A percentile compares a stretch with the other conserved stretches of the same genome.
These are phyloP conservation scores for Neonectria sp. DNA, from an alignment of 2,329 filamentous ascomycete genomes.

Conservation along the genomic window DNA sequence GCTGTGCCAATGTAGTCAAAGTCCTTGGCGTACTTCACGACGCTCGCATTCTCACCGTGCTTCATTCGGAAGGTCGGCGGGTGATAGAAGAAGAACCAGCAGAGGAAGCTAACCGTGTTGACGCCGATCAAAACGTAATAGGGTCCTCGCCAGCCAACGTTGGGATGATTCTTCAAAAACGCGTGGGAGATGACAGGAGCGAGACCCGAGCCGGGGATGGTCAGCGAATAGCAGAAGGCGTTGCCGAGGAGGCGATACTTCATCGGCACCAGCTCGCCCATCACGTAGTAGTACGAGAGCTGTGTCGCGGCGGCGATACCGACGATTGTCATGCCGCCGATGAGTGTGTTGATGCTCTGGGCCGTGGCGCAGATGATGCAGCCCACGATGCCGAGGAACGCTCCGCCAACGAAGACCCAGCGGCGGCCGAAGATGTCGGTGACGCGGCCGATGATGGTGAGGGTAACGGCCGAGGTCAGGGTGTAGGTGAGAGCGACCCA, in stretches of 20 bases:
- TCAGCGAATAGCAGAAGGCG: slow-evolving; percentile 51
- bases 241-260: slow-evolving; percentile 52
- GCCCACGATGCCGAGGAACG: slow-evolving; percentile 53
- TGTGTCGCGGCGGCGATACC: slow-evolving; percentile 56
- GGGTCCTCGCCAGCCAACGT: slow-evolving; percentile 47
- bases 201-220: slow-evolving; percentile 49
- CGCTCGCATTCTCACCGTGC: slow-evolving; percentile 44
- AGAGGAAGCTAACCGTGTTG: slow-evolving; percentile 47
- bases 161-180: slow-evolving; percentile 46
- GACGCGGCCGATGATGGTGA: slow-evolving; percentile 47
- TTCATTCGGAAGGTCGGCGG: slow-evolving; percentile 52
- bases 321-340: slow-evolving; percentile 54
- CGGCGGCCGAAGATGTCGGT: slow-evolving; percentile 49
- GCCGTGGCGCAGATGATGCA: slow-evolving; percentile 55
- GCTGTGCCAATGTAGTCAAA: slow-evolving; percentile 52
- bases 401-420: slow-evolving; percentile 48
- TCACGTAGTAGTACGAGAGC: slow-evolving; percentile 54
- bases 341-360: slow-evolving; percentile 53
- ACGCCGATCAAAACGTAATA: slow-evolving; percentile 50
- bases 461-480: slow-evolving; percentile 46
- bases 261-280: slow-evolving; percentile 57
- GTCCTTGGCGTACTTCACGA: slow-evolving; percentile 45
- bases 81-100: slow-evolving; percentile 53
- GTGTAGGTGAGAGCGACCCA: slow-evolving; percentile 51
- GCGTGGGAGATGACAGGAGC: slow-evolving; percentile 47